A percentile compares a stretch with the other conserved stretches of the same genome.
phyloP scores from a whole-genome alignment of 164 flowering plant genomes.

The Tinospora cordifolia region DNA sequence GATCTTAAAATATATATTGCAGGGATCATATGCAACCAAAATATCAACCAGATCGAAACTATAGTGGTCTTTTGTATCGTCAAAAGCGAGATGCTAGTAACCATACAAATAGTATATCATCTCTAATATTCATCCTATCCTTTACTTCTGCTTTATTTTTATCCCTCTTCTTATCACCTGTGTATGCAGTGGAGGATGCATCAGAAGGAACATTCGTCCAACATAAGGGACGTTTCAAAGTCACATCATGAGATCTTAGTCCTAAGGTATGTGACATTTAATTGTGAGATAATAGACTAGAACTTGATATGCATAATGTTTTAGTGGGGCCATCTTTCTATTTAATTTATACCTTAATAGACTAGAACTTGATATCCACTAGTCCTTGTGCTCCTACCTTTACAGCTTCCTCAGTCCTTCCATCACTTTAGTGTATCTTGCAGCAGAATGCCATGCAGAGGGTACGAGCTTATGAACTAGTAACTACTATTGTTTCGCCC shows the following conservation, averaged over 20 bases:
- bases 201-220: constrained; percentile 68
- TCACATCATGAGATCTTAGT: constrained; percentile 66
- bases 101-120: constrained; percentile 43
- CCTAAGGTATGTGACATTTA: constrained; percentile 43
- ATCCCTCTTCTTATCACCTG: background rate
- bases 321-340: too few relatives aligned
- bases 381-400: too few relatives aligned
- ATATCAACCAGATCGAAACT: constrained; percentile 49
- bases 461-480: too few relatives aligned
- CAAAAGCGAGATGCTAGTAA: constrained; percentile 51
- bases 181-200: constrained; percentile 53
- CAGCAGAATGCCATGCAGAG: constrained; percentile 51
- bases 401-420: constrained; percentile 51
- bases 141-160: background rate
- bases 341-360: too few relatives aligned
- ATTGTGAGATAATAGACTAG: too few relatives aligned
- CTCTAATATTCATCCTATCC: constrained; percentile 3
- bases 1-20: constrained; percentile 14
- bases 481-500: too few relatives aligned
- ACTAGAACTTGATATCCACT: too few relatives aligned
- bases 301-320: too few relatives aligned
- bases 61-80: constrained; percentile 61
- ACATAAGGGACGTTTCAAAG: constrained; percentile 81
- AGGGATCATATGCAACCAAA: constrained; percentile 57
- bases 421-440: constrained; percentile 55